Evolutionary conservation across 352 stramenopile genomes (phyloP).

Genomic region (Phytophthora uliginosa): DNA sequence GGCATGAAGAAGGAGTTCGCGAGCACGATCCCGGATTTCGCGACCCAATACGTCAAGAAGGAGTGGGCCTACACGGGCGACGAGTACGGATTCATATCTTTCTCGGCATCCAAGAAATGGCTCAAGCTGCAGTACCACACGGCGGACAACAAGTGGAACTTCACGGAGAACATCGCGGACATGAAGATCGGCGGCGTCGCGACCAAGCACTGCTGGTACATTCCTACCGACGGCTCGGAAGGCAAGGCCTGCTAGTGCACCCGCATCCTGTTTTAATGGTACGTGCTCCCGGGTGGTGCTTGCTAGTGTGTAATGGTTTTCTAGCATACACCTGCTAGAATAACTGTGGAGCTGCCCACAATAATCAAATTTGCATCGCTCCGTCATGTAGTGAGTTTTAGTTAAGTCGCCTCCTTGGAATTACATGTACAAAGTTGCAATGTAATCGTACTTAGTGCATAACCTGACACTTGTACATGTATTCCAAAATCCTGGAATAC

Average conservation of each 20-base stretch:
- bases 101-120: constrained; percentile 7
- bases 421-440: too few species aligned
- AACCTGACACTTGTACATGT: too few species aligned
- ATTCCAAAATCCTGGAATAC: too few species aligned
- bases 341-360: too few species aligned
- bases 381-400: too few species aligned
- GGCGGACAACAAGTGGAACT: constrained; percentile 2
- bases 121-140: constrained; percentile 20
- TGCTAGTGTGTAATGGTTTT: too few species aligned
- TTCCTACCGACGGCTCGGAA: constrained; percentile 5
- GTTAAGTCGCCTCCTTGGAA: too few species aligned
- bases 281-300: too few species aligned
- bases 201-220: constrained; percentile 10
- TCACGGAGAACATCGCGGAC: background rate
- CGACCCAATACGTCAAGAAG: constrained; percentile 6
- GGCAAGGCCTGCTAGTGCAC: constrained; percentile 3
- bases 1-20: constrained; percentile 1
- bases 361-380: too few species aligned
- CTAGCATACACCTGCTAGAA: too few species aligned
- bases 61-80: constrained; percentile 3
- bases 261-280: background rate
- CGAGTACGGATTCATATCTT: constrained; percentile 14
- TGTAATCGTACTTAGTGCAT: too few species aligned
- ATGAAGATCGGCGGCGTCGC: background rate
- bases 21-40: background rate